A percentile compares a stretch with the other conserved stretches of the same genome.
These are phyloP conservation scores for Ziziphus jujuba DNA, from an alignment of 306 rosid species.

Conservation along the genomic window DNA sequence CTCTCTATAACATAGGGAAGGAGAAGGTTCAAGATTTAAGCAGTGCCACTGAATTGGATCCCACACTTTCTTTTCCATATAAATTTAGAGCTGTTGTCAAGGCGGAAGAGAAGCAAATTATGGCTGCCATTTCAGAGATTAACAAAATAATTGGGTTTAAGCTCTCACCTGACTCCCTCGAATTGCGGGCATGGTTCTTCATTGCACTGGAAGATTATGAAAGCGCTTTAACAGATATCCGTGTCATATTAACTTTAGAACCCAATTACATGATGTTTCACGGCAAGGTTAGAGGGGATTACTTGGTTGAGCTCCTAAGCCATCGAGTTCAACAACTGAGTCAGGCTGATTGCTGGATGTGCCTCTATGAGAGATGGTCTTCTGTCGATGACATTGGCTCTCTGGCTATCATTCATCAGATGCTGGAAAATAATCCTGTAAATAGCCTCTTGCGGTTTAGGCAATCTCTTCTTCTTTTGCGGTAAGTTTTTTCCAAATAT, in stretches of 20 bases:
- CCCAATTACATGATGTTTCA: slow-evolving; percentile 56
- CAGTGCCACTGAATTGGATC: slow-evolving; percentile 72
- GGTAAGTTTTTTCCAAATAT: slow-evolving; percentile 40
- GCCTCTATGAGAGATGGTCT: slow-evolving; percentile 77
- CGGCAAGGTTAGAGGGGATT: slow-evolving; percentile 54
- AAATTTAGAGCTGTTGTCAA: slow-evolving; percentile 57
- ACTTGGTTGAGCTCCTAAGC: slow-evolving; percentile 49
- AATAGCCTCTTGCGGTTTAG: slow-evolving; percentile 70
- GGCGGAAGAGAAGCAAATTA: slow-evolving; percentile 63
- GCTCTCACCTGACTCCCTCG: slow-evolving; percentile 68
- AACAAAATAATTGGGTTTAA: slow-evolving; percentile 63
- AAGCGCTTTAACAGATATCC: slow-evolving; percentile 63
- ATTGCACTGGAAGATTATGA: slow-evolving; percentile 57
- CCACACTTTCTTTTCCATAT: slow-evolving; percentile 70
- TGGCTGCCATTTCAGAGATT: slow-evolving; percentile 61
- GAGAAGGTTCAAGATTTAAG: slow-evolving; percentile 69
- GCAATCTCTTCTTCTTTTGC: slow-evolving; percentile 71
- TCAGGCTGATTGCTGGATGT: slow-evolving; percentile 87
- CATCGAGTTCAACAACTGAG: slow-evolving; percentile 42
- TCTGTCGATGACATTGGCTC: slow-evolving; percentile 81
- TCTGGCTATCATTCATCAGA: slow-evolving; percentile 74
- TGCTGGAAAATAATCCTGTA: slow-evolving; percentile 66
- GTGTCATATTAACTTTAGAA: slow-evolving; percentile 67
- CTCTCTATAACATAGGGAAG: slow-evolving; percentile 65
- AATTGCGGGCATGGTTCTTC: slow-evolving; percentile 72